These are phyloP conservation scores for Ustilago hordei DNA, from an alignment of 1,284 basidiomycete species.

Conservation along the genomic window DNA sequence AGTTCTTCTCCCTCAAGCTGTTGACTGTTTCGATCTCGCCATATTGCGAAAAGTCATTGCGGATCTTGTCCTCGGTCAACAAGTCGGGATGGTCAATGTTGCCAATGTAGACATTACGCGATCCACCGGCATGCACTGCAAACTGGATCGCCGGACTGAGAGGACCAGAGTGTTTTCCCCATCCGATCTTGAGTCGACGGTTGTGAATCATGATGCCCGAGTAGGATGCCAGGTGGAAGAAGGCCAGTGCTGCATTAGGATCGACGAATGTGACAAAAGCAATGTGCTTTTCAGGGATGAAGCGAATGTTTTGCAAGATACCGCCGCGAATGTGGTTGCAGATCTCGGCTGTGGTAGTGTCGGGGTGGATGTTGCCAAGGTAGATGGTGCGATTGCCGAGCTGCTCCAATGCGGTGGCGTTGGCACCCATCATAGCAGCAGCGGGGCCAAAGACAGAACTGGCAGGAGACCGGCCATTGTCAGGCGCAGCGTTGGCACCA, in stretches of 20 bases:
- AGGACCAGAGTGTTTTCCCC: slow-evolving; percentile 68
- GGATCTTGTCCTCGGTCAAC: slow-evolving; percentile 65
- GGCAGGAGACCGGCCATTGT: slow-evolving; percentile 42
- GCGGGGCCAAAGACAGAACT: slow-evolving; percentile 54
- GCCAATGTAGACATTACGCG: slow-evolving; percentile 68
- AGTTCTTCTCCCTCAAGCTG: slow-evolving; percentile 66
- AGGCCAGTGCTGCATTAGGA: slow-evolving; percentile 65
- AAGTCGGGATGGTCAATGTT: slow-evolving; percentile 66
- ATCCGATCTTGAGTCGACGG: slow-evolving; percentile 67
- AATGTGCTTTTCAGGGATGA: slow-evolving; percentile 68
- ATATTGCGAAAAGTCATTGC: slow-evolving; percentile 64
- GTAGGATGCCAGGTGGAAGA: slow-evolving; percentile 66
- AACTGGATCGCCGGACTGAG: slow-evolving; percentile 67
- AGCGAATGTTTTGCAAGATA: slow-evolving; percentile 66
- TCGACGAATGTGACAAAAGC: slow-evolving; percentile 69
- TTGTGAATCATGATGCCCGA: slow-evolving; percentile 68
- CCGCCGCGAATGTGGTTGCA: slow-evolving; percentile 69
- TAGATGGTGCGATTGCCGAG: slow-evolving; percentile 69
- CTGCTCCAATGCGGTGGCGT: slow-evolving; percentile 55
- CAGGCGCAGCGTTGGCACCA: slow-evolving; percentile 24
- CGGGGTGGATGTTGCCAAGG: slow-evolving; percentile 68
- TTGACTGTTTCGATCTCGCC: slow-evolving; percentile 69
- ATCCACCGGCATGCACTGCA: slow-evolving; percentile 68
- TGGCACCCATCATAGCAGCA: slow-evolving; percentile 53
- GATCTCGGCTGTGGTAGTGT: slow-evolving; percentile 68